Conservation (phyloP, 2,329 filamentous ascomycete species). For the Penicillium sp. region DNA sequence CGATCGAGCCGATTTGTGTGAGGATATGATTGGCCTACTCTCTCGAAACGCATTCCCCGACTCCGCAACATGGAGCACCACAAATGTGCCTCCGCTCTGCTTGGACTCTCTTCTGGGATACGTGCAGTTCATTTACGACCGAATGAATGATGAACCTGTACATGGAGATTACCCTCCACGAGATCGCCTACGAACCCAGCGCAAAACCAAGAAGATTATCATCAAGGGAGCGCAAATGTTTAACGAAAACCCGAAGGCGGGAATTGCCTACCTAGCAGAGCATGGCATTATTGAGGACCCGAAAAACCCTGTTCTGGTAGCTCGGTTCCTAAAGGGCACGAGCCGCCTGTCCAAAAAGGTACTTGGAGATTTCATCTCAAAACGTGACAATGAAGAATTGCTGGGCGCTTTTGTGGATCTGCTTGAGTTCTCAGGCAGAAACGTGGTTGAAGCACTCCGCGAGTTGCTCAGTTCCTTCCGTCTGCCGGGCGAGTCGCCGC, state of each 20-base stretch:
- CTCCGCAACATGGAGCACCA: slow-evolving; percentile 97
- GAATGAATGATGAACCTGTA: slow-evolving; percentile 69
- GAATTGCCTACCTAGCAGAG: slow-evolving; percentile 79
- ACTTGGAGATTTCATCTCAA: slow-evolving; percentile 90
- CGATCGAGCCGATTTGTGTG: slow-evolving; percentile 85
- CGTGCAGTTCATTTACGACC: slow-evolving; percentile 86
- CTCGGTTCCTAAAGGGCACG: slow-evolving; percentile 84
- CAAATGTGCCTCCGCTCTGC: slow-evolving; percentile 92
- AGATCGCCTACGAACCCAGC: slow-evolving; percentile 65
- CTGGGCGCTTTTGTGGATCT: slow-evolving; percentile 78
- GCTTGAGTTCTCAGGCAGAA: slow-evolving; percentile 86
- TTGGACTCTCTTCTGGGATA: slow-evolving; percentile 88
- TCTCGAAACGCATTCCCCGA: slow-evolving; percentile 95
- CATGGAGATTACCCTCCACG: slow-evolving; percentile 67
- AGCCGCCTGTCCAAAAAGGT: slow-evolving; percentile 85
- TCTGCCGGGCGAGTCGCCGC: slow-evolving; percentile 84
- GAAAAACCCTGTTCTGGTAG: slow-evolving; percentile 72
- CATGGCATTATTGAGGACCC: slow-evolving; percentile 81
- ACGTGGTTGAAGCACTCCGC: slow-evolving; percentile 86
- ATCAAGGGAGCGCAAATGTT: slow-evolving; percentile 87
- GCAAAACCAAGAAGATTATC: slow-evolving; percentile 81
- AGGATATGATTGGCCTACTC: slow-evolving; percentile 90
- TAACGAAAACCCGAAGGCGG: slow-evolving; percentile 90
- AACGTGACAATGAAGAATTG: slow-evolving; percentile 82
- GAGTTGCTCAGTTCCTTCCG: slow-evolving; percentile 89